Conservation (phyloP, 2,329 filamentous ascomycete genomes). For the Rhinocladiella mackenziei region DNA sequence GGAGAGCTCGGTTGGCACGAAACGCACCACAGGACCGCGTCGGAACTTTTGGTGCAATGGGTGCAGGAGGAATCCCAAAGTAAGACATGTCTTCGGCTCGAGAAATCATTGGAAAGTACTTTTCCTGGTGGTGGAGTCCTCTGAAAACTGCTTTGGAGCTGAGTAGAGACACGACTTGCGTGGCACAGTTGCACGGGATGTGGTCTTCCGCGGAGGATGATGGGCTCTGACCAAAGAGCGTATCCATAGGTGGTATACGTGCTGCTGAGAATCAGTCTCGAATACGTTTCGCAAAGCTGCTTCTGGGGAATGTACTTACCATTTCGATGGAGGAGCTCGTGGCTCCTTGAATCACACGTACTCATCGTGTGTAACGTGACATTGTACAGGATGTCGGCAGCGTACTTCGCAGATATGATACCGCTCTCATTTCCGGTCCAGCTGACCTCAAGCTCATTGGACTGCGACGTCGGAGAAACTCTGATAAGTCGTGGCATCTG, state of each 20-base stretch:
- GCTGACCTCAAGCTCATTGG: constrained; percentile 11
- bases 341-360: constrained; percentile 3
- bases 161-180: constrained; percentile 7
- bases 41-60: background rate
- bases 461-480: background rate
- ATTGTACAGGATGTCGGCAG: constrained; percentile 10
- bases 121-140: constrained; percentile 6
- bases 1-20: background rate
- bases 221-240: too few species aligned
- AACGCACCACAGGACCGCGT: too few species aligned
- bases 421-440: constrained; percentile 18
- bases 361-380: constrained; percentile 10
- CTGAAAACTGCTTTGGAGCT: constrained; percentile 9
- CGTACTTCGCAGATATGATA: constrained; percentile 7
- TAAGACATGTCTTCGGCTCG: constrained; percentile 11
- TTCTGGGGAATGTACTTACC: too few species aligned
- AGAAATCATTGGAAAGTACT: constrained; percentile 17
- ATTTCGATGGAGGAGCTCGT: background rate
- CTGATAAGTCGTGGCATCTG: constrained; percentile 19
- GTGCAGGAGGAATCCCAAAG: constrained; percentile 5
- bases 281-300: too few species aligned
- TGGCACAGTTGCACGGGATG: constrained; percentile 5
- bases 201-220: too few species aligned
- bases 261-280: too few species aligned
- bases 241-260: too few species aligned